phyloP scores from a whole-genome alignment of 2,329 filamentous ascomycete species.

The Cladophialophora yegresii region DNA sequence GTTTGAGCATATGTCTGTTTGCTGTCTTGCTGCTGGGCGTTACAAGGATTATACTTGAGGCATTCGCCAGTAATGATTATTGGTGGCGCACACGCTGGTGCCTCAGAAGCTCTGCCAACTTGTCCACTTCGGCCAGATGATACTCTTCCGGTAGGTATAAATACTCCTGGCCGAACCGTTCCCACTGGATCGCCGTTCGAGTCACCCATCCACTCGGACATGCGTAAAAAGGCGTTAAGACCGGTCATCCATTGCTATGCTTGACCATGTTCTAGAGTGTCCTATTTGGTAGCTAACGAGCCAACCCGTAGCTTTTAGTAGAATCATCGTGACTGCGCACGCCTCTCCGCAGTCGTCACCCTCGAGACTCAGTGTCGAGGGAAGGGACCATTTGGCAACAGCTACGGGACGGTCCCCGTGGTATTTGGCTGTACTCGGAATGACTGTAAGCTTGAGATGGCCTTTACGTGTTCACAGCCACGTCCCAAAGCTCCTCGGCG shows the following conservation, averaged over 20 bases:
- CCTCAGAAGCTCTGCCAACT: not conserved
- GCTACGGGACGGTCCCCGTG: not conserved
- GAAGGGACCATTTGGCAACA: not conserved
- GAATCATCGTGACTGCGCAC: not conserved
- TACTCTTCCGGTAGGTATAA: not conserved
- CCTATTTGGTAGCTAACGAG: not conserved
- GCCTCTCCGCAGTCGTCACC: not conserved
- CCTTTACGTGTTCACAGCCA: not conserved
- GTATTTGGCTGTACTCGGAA: not conserved
- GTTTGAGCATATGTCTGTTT: conserved; percentile 10
- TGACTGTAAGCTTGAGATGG: not conserved
- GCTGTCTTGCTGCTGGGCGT: conserved; percentile 17
- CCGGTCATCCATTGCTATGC: not conserved
- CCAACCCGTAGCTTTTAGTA: not conserved
- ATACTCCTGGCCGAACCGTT: not conserved
- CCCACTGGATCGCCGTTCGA: not conserved
- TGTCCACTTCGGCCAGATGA: not conserved
- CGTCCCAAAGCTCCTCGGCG: conserved; percentile 55
- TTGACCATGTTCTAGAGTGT: not conserved
- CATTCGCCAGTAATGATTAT: not conserved
- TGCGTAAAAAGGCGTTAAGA: not conserved
- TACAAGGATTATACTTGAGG: not conserved
- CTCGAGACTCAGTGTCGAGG: not conserved
- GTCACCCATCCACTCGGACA: not conserved
- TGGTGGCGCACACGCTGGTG: not conserved